Conservation (phyloP, 2,329 filamentous ascomycete species). For the Verticillium klebahnii region DNA sequence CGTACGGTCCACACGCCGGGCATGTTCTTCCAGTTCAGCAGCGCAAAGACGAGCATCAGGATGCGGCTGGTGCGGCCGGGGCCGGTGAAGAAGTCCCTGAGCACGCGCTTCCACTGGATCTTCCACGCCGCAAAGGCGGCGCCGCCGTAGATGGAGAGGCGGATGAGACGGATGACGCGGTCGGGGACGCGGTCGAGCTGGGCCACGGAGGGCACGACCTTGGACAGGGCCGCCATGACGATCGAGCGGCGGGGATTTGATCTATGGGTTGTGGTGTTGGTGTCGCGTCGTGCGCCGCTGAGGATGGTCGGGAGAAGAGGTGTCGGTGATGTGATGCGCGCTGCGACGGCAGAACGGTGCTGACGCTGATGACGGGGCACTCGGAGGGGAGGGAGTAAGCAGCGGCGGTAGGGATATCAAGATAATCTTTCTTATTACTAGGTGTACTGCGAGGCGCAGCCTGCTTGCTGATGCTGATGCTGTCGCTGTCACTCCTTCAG, state of each 20-base stretch:
- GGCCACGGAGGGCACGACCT: slow-evolving; percentile 15
- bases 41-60: slow-evolving; percentile 47
- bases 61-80: slow-evolving; percentile 50
- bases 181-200: slow-evolving; percentile 12
- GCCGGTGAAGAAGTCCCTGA: slow-evolving; percentile 45
- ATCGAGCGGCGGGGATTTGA: background rate
- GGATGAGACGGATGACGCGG: slow-evolving; percentile 24
- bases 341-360: slow-evolving; percentile 28
- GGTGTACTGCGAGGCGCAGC: too few relatives aligned
- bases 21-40: slow-evolving; percentile 68
- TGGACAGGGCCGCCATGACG: slow-evolving; percentile 6
- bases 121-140: slow-evolving; percentile 43
- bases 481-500: too few relatives aligned
- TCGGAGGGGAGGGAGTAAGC: slow-evolving; percentile 25
- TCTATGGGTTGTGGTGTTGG: background rate
- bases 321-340: slow-evolving; percentile 23
- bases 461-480: too few relatives aligned
- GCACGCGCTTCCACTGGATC: slow-evolving; percentile 33
- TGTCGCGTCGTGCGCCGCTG: background rate
- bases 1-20: slow-evolving; percentile 74
- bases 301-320: background rate
- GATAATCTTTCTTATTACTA: background rate
- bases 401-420: background rate
- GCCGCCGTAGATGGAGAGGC: slow-evolving; percentile 35
- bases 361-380: slow-evolving; percentile 38